These are phyloP conservation scores for Spiraea crenata DNA, from an alignment of 331 rosid species.

Conservation along the genomic window DNA sequence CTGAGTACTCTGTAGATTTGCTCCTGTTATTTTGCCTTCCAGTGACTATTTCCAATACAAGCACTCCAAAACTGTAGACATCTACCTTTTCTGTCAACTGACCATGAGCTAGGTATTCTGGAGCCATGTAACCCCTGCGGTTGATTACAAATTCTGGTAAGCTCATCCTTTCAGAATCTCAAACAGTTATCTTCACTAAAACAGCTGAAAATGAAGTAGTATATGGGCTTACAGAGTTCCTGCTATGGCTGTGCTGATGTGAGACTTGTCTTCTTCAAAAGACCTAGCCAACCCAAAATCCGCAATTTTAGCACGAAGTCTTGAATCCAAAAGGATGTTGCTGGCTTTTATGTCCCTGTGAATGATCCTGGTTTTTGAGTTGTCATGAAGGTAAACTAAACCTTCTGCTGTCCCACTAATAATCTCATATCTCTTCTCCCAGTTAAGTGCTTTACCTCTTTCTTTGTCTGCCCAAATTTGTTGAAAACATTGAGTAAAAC, in stretches of 20 bases:
- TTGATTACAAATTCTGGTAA: constrained; percentile 4
- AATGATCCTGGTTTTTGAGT: constrained; percentile 60
- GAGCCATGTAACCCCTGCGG: constrained; percentile 91
- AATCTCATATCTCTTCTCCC: constrained; percentile 82
- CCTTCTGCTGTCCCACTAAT: constrained; percentile 79
- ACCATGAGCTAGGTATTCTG: constrained; percentile 93
- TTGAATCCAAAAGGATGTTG: constrained; percentile 75
- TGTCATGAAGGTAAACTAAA: constrained; percentile 76
- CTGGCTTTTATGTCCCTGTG: constrained; percentile 95
- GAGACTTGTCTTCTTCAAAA: constrained; percentile 82
- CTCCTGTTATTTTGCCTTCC: constrained; percentile 73
- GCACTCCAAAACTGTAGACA: constrained; percentile 77
- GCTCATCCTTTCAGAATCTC: background rate
- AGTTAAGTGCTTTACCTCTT: constrained; percentile 59
- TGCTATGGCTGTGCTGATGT: constrained; percentile 88
- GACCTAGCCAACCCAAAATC: constrained; percentile 95
- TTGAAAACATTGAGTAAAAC: constrained; percentile 5
- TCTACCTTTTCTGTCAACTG: constrained; percentile 87
- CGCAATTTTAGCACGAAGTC: constrained; percentile 83
- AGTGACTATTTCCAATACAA: constrained; percentile 64
- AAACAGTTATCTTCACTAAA: background rate
- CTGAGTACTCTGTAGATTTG: constrained; percentile 62
- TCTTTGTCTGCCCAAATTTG: constrained; percentile 43
- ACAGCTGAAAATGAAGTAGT: background rate
- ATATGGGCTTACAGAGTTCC: constrained; percentile 64